These are phyloP conservation scores for Hypoxylon rubiginosum DNA, from an alignment of 2,329 filamentous ascomycete species.

Conservation along the genomic window DNA sequence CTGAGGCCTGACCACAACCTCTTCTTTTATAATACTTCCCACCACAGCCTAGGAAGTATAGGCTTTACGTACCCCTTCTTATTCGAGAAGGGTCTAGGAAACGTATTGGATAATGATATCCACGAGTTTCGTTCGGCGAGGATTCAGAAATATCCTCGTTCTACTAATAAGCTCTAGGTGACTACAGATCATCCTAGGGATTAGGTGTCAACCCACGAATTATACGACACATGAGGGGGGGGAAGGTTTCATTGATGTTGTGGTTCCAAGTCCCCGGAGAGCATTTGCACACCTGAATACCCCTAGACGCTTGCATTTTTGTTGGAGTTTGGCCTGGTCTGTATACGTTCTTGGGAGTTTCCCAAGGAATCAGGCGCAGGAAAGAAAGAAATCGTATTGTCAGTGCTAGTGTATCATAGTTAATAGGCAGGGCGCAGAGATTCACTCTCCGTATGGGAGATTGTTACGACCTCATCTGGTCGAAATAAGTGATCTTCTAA, in stretches of 20 bases:
- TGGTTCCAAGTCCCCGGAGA: not conserved
- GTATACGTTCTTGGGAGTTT: not conserved
- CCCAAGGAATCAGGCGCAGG: not conserved
- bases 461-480: not conserved
- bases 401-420: not conserved
- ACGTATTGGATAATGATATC: not conserved
- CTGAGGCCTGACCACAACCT: not conserved
- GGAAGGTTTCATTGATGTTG: conserved; percentile 6
- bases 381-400: not conserved
- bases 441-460: not conserved
- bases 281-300: conserved; percentile 21
- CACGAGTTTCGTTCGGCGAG: not conserved
- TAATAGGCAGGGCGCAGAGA: not conserved
- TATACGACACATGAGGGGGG: conserved; percentile 8
- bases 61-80: not conserved
- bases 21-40: not conserved
- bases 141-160: not conserved
- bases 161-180: not conserved
- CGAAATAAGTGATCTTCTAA: not conserved
- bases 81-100: not conserved
- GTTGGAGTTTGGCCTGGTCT: conserved; percentile 27
- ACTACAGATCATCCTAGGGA: not conserved
- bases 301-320: conserved; percentile 29
- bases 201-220: conserved; percentile 7
- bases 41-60: not conserved